Percentiles rank a stretch among this genome's conserved stretches.
Conservation (phyloP, 2,329 filamentous ascomycete genomes). For the Colletotrichum sp. region DNA sequence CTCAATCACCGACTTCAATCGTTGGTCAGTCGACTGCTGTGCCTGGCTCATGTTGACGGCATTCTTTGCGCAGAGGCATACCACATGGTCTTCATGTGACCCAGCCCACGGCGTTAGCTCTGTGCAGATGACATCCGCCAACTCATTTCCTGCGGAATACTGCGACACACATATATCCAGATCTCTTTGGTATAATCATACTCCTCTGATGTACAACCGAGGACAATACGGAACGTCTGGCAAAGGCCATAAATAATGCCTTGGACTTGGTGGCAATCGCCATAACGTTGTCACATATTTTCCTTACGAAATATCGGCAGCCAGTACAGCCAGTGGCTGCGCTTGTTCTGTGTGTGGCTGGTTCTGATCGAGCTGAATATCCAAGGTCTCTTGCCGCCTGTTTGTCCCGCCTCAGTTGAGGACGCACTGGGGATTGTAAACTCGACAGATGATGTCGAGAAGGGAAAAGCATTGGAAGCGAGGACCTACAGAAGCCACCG, state of each 20-base stretch:
- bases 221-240: too few species aligned
- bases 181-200: neutral
- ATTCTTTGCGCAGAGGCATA: neutral
- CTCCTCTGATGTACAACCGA: neutral
- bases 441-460: neutral
- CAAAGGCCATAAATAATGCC: neutral
- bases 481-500: accelerated
- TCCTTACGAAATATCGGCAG: too few species aligned
- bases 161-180: too few species aligned
- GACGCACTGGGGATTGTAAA: neutral
- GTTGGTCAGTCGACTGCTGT: neutral
- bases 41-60: neutral
- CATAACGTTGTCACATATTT: neutral
- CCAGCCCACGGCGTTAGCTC: too few species aligned
- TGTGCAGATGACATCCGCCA: too few species aligned
- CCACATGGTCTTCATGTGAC: too few species aligned
- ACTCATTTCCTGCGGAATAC: too few species aligned
- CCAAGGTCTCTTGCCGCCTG: accelerated
- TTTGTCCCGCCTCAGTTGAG: accelerated
- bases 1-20: neutral
- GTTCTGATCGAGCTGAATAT: neutral
- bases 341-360: neutral
- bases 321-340: too few species aligned
- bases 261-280: neutral
- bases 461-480: neutral